phyloP scores from a whole-genome alignment of 202 grass and related monocot species.

The Carex sylvatica region DNA sequence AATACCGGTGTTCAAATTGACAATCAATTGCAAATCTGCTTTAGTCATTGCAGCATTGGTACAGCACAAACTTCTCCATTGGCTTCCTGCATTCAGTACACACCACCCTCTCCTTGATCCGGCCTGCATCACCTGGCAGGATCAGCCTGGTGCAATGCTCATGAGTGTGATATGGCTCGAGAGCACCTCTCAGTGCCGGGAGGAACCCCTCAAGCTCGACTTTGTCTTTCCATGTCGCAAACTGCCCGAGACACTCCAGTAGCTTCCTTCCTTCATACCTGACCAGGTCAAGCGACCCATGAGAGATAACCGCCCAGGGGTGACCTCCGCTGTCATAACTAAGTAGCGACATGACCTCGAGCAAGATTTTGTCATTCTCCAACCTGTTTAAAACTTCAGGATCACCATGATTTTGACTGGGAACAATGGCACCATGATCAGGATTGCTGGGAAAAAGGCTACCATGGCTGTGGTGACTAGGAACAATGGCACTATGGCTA shows the following conservation, averaged over 20 bases:
- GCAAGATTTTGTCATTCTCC: constrained; percentile 38
- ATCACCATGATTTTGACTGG: background rate
- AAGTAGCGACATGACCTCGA: constrained; percentile 41
- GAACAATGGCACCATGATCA: background rate
- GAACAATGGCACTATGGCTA: no score
- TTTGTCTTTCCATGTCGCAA: constrained; percentile 19
- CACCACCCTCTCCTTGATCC: constrained; percentile 36
- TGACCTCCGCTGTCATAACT: constrained; percentile 42
- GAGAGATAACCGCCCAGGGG: constrained; percentile 34
- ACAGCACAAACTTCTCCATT: constrained; percentile 41
- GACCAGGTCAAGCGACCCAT: constrained; percentile 30
- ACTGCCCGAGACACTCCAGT: constrained; percentile 30
- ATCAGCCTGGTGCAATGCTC: constrained; percentile 46
- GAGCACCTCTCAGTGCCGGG: constrained; percentile 22
- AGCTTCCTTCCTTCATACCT: constrained; percentile 27
- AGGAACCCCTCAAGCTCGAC: constrained; percentile 29
- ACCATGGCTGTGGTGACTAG: background rate
- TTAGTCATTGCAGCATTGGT: constrained; percentile 48
- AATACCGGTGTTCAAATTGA: background rate
- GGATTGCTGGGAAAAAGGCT: no score
- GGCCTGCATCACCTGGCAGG: constrained; percentile 23
- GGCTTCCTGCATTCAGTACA: constrained; percentile 39
- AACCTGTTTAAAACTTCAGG: background rate
- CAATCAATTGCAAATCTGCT: background rate
- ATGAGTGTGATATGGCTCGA: constrained; percentile 25